Evolutionary conservation across 2,329 filamentous ascomycete species (phyloP).

Genomic region (Fusarium palustre): DNA sequence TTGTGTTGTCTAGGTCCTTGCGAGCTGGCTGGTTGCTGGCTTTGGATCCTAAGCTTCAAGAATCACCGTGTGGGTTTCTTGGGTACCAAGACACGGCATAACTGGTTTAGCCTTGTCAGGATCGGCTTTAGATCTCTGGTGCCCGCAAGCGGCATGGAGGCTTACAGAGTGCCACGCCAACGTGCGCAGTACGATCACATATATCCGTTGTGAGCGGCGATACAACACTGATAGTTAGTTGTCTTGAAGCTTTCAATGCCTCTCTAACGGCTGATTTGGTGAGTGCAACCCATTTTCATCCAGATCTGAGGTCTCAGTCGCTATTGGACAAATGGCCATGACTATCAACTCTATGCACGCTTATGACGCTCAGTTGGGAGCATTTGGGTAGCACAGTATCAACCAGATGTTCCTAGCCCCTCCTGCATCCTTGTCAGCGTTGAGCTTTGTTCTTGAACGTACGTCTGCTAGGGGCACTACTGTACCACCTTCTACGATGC

Average conservation of each 20-base stretch:
- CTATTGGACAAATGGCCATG: conserved; percentile 35
- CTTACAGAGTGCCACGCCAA: background rate
- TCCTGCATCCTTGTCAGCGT: conserved; percentile 15
- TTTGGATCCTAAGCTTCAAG: background rate
- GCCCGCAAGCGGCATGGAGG: background rate
- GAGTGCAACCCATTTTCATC: conserved; percentile 9
- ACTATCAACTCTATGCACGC: conserved; percentile 10
- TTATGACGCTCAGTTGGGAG: background rate
- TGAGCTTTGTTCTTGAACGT: conserved; percentile 31
- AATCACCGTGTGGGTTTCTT: background rate
- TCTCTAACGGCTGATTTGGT: background rate
- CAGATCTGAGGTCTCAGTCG: conserved; percentile 8
- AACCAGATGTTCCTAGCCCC: background rate
- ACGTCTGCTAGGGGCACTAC: conserved; percentile 25
- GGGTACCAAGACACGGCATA: background rate
- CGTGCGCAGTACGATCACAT: background rate
- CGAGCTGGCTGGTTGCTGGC: background rate
- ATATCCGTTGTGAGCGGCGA: background rate
- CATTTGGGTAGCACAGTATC: background rate
- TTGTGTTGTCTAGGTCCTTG: background rate
- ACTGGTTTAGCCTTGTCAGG: background rate
- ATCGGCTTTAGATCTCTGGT: background rate
- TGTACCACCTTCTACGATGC: conserved; percentile 35
- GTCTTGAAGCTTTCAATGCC: background rate
- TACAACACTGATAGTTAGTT: background rate